Conservation (phyloP, 805 yeast species). For the Candida xiaguanensis region DNA sequence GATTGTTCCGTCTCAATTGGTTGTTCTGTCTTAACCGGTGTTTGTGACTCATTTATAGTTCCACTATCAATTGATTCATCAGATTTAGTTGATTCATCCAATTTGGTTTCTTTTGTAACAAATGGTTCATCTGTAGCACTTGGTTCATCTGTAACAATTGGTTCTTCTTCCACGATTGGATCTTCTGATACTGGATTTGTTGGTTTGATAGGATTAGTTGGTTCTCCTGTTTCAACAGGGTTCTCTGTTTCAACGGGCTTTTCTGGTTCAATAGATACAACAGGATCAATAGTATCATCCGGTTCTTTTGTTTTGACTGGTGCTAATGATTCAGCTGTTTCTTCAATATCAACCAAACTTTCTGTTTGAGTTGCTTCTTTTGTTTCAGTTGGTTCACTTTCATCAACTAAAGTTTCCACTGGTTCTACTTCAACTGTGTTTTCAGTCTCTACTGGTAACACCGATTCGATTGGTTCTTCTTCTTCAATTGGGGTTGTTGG, state of each 20-base stretch:
- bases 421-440: too few relatives aligned
- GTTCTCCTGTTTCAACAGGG: background rate
- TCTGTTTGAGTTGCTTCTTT: background rate
- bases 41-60: background rate
- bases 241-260: background rate
- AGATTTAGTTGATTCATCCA: background rate
- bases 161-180: background rate
- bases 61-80: background rate
- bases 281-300: too few relatives aligned
- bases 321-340: too few relatives aligned
- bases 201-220: too few relatives aligned
- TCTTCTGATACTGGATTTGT: background rate
- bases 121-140: constrained; percentile 2
- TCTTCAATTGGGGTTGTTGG: background rate
- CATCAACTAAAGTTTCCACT: background rate
- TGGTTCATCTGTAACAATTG: background rate
- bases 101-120: background rate
- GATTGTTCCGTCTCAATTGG: background rate
- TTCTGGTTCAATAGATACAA: too few relatives aligned
- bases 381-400: background rate
- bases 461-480: background rate
- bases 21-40: background rate
- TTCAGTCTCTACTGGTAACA: too few relatives aligned
- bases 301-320: too few relatives aligned
- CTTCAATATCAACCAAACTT: too few relatives aligned